phyloP scores from a whole-genome alignment of 202 grass and related monocot species.

The Schoenoplectus tabernaemontani region DNA sequence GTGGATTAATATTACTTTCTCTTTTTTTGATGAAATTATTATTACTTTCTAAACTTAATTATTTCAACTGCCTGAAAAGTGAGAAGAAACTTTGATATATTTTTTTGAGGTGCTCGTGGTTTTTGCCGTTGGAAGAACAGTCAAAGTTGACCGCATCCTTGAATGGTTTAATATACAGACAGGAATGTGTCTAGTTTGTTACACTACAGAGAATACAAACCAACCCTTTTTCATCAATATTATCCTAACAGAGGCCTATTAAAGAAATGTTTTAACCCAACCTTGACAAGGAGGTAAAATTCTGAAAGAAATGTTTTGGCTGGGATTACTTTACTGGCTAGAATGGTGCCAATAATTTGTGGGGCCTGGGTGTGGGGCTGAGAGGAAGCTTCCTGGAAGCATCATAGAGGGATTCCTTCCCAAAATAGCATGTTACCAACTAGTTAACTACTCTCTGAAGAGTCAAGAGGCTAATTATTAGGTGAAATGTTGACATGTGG shows the following conservation, averaged over 20 bases:
- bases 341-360: neutral
- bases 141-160: too few relatives aligned
- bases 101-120: too few relatives aligned
- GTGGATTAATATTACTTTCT: too few relatives aligned
- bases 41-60: neutral
- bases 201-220: neutral
- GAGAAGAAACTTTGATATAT: too few relatives aligned
- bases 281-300: neutral
- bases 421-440: neutral
- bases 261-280: neutral
- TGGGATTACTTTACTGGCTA: neutral
- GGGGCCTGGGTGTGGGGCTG: neutral
- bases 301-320: neutral
- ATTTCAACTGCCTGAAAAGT: neutral
- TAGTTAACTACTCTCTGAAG: too few relatives aligned
- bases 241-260: neutral
- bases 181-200: neutral
- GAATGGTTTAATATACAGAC: too few relatives aligned
- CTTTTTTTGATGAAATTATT: neutral
- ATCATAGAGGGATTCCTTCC: neutral
- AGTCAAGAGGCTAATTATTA: too few relatives aligned
- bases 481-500: too few relatives aligned
- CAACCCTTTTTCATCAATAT: neutral
- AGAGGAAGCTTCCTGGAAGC: constrained; percentile 19
- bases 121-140: too few relatives aligned